Conservation (phyloP, 805 yeast genomes). For the Isabelozyma gotoi region DNA sequence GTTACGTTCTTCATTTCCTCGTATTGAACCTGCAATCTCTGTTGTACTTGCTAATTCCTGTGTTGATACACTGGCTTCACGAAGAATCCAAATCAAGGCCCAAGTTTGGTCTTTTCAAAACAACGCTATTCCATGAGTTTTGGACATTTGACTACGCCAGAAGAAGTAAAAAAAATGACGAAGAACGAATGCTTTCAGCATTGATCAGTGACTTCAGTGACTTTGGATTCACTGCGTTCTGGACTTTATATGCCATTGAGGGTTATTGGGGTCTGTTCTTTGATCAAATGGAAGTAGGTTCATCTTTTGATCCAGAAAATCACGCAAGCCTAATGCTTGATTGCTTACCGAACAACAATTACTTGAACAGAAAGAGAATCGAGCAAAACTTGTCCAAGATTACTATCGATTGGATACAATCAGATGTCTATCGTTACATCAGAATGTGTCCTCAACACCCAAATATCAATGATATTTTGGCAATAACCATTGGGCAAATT, state of each 20-base stretch:
- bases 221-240: constrained; percentile 14
- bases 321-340: background rate
- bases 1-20: constrained; percentile 34
- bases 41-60: constrained; percentile 32
- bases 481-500: constrained; percentile 13
- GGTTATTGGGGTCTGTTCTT: constrained; percentile 30
- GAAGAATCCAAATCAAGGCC: constrained; percentile 19
- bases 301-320: background rate
- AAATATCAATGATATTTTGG: constrained; percentile 17
- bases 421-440: constrained; percentile 8
- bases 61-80: constrained; percentile 36
- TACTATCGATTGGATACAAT: no score
- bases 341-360: background rate
- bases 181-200: constrained; percentile 7
- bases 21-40: constrained; percentile 33
- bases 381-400: no score
- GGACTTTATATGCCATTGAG: constrained; percentile 22
- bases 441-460: constrained; percentile 16
- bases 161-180: constrained; percentile 8
- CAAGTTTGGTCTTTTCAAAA: background rate
- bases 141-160: constrained; percentile 17
- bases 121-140: constrained; percentile 18
- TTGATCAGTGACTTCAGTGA: constrained; percentile 13
- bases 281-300: background rate
- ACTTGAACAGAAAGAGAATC: background rate